A percentile compares a stretch with the other conserved stretches of the same genome.
These are phyloP conservation scores for Anaeramoeba flamelloides DNA, from an alignment of 78 protist genomes.

Conservation along the genomic window DNA sequence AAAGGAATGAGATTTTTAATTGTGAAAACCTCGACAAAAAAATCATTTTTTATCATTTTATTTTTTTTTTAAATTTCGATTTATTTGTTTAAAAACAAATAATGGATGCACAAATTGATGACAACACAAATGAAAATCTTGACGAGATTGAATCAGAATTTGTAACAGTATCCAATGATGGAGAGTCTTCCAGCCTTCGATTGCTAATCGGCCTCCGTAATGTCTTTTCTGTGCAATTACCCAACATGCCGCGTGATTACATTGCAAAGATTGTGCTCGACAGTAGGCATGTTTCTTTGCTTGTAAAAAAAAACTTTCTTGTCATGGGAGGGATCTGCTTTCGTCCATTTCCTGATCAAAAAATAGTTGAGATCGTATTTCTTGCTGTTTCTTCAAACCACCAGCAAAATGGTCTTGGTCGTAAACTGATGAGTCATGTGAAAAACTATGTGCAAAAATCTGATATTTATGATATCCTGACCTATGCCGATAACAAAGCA, in stretches of 20 bases:
- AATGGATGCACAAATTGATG: too few relatives aligned
- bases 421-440: background rate
- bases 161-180: too few relatives aligned
- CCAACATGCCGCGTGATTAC: background rate
- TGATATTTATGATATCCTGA: background rate
- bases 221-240: background rate
- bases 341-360: background rate
- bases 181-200: too few relatives aligned
- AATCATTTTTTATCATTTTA: too few relatives aligned
- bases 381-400: background rate
- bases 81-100: too few relatives aligned
- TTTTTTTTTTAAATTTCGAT: too few relatives aligned
- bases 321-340: background rate
- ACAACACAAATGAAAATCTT: too few relatives aligned
- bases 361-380: background rate
- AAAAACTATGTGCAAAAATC: background rate
- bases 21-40: too few relatives aligned
- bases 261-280: background rate
- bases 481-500: background rate
- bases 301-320: background rate
- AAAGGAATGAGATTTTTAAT: too few relatives aligned
- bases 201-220: too few relatives aligned
- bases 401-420: background rate
- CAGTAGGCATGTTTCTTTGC: background rate
- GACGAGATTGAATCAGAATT: too few relatives aligned